Conservation (phyloP, 768 basidiomycete genomes). For the Tylopilus vinaceipallidus region DNA sequence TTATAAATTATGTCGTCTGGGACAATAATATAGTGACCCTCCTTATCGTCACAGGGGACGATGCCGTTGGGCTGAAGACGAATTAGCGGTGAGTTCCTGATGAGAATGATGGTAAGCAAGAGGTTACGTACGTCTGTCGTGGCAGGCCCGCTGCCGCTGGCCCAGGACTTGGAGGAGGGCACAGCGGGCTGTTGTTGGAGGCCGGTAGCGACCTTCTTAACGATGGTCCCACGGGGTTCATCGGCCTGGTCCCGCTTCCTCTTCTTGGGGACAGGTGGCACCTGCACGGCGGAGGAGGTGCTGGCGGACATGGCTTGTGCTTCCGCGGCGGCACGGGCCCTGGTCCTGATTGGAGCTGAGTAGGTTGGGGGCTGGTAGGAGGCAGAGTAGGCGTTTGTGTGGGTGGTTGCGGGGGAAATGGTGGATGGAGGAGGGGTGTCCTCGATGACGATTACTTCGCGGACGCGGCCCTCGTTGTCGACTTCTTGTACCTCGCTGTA, state of each 20-base stretch:
- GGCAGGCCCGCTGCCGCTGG: slow-evolving; percentile 59
- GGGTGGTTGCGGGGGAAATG: slow-evolving; percentile 70
- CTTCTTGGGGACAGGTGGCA: slow-evolving; percentile 77
- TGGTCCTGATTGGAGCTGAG: slow-evolving; percentile 76
- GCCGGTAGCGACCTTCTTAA: slow-evolving; percentile 58
- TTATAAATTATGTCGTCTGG: slow-evolving; percentile 85
- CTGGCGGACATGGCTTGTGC: slow-evolving; percentile 72
- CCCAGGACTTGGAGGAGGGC: slow-evolving; percentile 61
- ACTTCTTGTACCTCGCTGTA: slow-evolving; percentile 89
- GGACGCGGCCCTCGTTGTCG: slow-evolving; percentile 69
- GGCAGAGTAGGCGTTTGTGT: slow-evolving; percentile 68
- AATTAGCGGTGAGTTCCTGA: slow-evolving; percentile 30
- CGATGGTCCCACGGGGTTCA: slow-evolving; percentile 63
- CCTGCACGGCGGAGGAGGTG: slow-evolving; percentile 58
- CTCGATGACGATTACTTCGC: slow-evolving; percentile 91
- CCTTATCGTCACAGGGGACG: slow-evolving; percentile 91
- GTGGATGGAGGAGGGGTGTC: slow-evolving; percentile 83
- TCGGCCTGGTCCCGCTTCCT: slow-evolving; percentile 76
- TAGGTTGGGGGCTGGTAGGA: slow-evolving; percentile 78
- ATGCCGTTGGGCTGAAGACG: slow-evolving; percentile 57
- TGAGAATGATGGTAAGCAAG: slow-evolving; percentile 9
- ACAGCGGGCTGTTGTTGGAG: slow-evolving; percentile 50
- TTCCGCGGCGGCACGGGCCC: slow-evolving; percentile 84
- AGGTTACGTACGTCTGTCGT: slow-evolving; percentile 62
- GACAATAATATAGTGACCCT: slow-evolving; percentile 96